Evolutionary conservation across 2,329 filamentous ascomycete genomes (phyloP), one percentile per base, ranked within the genome.

Genomic region (Cladophialophora carrionii): DNA sequence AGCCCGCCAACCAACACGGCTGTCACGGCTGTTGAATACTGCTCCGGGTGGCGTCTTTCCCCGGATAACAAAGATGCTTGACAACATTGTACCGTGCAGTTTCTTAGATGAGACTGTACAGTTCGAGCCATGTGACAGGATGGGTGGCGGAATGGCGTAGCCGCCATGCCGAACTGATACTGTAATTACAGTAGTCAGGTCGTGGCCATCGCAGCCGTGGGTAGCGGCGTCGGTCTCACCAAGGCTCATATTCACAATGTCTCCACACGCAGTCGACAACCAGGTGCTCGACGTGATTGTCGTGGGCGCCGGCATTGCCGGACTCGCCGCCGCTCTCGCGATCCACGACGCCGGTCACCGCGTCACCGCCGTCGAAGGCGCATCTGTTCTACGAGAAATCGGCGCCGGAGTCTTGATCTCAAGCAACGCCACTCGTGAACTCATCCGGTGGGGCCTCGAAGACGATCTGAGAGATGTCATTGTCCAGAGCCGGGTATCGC

Each of bases 291-390:
- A 57, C 3, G 54, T 57, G 54, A 43, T 57, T 4, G 41, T 57
- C 34, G 54, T 71, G 26, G 54, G 54, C 3, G 54, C 54, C 34
- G 54, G 54, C 14, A 57, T 57, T 2, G 54, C 54, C 29, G 54
- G 54, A 43, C 54, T 57, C 22, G 54, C 54, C 12, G 54, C 54
- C 5, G 54, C 54, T 7, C 54, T 43, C 54, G 54, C 54, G 8
- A 57, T 57, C 32, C 54, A 57, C 34, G 34, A 14, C 34, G 54
- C 54, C 20, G 54, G 54, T 3, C 54, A 57, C 34, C 34, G 8
- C 34, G 54, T 57, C 34, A 57, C 34, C 12, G 43, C 43, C 8
- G 54, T 57, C 34, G 54, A 57, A 43, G 54, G 54, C 34, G 54
- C 54, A 22, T 43, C 54, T 3, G 54, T 57, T 22, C 34, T 57